phyloP scores from a whole-genome alignment of 2,329 filamentous ascomycete genomes.

The Hymenoscyphus occultus region DNA sequence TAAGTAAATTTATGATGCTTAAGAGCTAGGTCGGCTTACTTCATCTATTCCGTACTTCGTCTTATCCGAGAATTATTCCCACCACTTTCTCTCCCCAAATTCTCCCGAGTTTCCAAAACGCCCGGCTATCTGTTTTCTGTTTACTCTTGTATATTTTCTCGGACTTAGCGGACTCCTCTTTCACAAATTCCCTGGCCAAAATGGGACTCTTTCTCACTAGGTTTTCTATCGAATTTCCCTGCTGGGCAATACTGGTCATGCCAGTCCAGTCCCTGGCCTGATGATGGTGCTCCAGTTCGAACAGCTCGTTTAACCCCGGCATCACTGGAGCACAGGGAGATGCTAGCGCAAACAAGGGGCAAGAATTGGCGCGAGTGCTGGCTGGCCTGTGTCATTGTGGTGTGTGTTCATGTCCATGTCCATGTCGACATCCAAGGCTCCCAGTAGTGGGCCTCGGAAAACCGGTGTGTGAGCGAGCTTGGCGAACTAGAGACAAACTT shows the following conservation, averaged over 20 bases:
- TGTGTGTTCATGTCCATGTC: background rate
- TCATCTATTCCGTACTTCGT: background rate
- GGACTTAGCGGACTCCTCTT: slow-evolving; percentile 1
- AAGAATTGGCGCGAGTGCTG: slow-evolving; percentile 24
- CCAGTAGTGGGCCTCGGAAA: slow-evolving; percentile 4
- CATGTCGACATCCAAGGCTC: background rate
- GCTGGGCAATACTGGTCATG: background rate
- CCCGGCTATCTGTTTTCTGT: background rate
- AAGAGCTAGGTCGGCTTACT: background rate
- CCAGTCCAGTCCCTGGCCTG: background rate
- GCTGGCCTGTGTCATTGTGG: slow-evolving; percentile 17
- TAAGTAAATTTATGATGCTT: background rate
- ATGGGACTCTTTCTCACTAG: slow-evolving; percentile 1
- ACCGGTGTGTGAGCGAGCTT: slow-evolving; percentile 15
- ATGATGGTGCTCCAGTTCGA: slow-evolving; percentile 12
- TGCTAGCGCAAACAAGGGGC: slow-evolving; percentile 17
- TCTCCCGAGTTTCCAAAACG: slow-evolving; percentile 8
- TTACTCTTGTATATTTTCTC: background rate
- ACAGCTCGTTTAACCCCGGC: slow-evolving; percentile 14
- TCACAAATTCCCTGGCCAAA: background rate
- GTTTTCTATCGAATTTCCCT: background rate
- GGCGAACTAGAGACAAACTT: slow-evolving; percentile 14
- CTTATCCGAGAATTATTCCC: background rate
- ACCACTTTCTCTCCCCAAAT: background rate
- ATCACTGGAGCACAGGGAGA: slow-evolving; percentile 4